Evolutionary conservation across 768 basidiomycete species (phyloP).

Genomic region (Gelatoporia subvermispora): DNA sequence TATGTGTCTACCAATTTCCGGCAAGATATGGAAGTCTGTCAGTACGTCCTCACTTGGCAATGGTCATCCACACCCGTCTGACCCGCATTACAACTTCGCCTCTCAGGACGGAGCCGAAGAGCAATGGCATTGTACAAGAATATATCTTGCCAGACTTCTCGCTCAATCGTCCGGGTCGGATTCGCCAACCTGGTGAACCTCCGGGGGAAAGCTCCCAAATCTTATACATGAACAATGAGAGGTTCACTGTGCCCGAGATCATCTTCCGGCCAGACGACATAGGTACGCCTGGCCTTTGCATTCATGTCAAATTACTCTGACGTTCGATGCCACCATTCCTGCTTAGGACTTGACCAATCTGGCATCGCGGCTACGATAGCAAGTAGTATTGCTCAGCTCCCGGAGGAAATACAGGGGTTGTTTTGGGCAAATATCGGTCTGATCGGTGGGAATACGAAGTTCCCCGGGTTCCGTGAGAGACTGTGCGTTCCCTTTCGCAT

Average conservation of each 20-base stretch:
- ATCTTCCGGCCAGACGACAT: slow-evolving; percentile 89
- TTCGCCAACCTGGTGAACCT: slow-evolving; percentile 50
- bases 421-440: slow-evolving; percentile 94
- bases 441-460: slow-evolving; percentile 77
- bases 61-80: slow-evolving; percentile 1
- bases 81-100: slow-evolving; percentile 3
- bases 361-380: slow-evolving; percentile 78
- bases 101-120: slow-evolving; percentile 46
- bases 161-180: slow-evolving; percentile 52
- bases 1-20: slow-evolving; percentile 75
- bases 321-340: slow-evolving; percentile 7
- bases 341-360: slow-evolving; percentile 68
- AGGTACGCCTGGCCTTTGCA: slow-evolving; percentile 39
- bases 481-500: slow-evolving; percentile 41
- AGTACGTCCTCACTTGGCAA: slow-evolving; percentile 46
- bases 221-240: slow-evolving; percentile 84
- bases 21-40: slow-evolving; percentile 69
- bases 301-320: neutral
- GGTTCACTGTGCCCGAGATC: slow-evolving; percentile 89
- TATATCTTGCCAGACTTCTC: slow-evolving; percentile 90
- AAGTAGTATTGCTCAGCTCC: slow-evolving; percentile 68
- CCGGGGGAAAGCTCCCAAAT: slow-evolving; percentile 59
- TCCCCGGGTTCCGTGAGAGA: slow-evolving; percentile 68
- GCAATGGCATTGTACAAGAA: slow-evolving; percentile 74
- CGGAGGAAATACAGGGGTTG: slow-evolving; percentile 81